Evolutionary conservation across 1,284 basidiomycete species (phyloP), one percentile per base, ranked within the genome.

Genomic region (Papiliotrema flavescens): DNA sequence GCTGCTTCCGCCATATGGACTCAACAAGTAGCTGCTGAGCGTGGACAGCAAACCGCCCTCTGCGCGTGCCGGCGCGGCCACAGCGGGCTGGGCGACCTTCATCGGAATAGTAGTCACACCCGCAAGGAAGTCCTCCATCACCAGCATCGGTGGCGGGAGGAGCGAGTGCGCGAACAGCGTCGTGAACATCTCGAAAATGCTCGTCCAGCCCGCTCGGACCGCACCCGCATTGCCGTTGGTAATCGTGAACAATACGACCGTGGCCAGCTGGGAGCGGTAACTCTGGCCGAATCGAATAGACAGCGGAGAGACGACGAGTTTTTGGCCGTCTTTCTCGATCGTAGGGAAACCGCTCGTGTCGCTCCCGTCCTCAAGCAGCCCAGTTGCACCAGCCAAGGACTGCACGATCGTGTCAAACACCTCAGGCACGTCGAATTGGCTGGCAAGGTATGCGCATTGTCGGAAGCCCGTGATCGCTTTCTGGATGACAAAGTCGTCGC

Each of bases 141-240:
- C 87, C n/a, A 94, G 79, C 85, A 98, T 89, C 50, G 85, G 81
- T 4, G 81, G 83, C 0, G 93, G 94, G 22, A 99, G 79, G 26
- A 98, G 81, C 3, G 92, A 94, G 71, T 97, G 89, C 42, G 95
- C 78, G 77, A 98, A 98, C 23, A 99, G 80, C 35, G 93, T 97
- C 69, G 95, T 89, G 77, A 97, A 93, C 85, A 98, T 97, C 74
- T 97, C 94, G 66, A 98, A 97, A 55, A 99, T 91, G 86, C 92
- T 70, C 2, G 83, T 85, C 96, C 96, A 99, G 17, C 95, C 93
- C 71, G 92, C 88, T 36, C 93, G 84, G 52, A 99, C 84, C 4
- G 92, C 88, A 64, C 91, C 89, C n/a, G 90, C 91, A 72, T 98
- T 94, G 8, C 93, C 90, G 66, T 98, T 97, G 17, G 96, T 91